Evolutionary conservation across 345 rosid species (phyloP), one percentile per base, ranked within the genome.

Genomic region (Hibiscus syriacus): DNA sequence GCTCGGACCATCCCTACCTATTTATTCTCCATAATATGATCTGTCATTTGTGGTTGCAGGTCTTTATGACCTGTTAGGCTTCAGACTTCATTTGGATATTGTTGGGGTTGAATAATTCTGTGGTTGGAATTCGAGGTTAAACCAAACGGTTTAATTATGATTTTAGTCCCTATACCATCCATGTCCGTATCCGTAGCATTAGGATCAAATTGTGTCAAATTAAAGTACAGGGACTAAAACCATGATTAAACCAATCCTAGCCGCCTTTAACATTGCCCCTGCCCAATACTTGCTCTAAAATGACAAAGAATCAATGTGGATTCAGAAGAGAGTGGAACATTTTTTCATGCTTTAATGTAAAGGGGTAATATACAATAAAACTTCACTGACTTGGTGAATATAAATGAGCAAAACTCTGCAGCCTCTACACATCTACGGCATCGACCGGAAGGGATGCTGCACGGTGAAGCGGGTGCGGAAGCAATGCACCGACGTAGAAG

Each of bases 381-480:
- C 32, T 55, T 30, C 23, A 54, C 57, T 54, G 52, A 48, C 48
- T 23, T 32, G 61, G 41, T 32, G 67, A 68, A 52, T 9, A 34
- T 29, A 25, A n/a, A 39, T 57, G 49, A 7, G 48, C 48, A 60
- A 27, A 56, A n/a, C 8, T 57, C 12, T 17, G 71, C 34, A 43
- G 30, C 56, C 30, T 36, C 77, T 73, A 92, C 23, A 90, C 79
- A 74, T 90, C 92, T 49, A 87, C 81, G 4, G 96, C 87, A 70
- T 90, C 97, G 2, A 90, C 96, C 0, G 97, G 96, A 60, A 94
- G 97, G 27, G 98, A 90, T 55, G 90, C 83, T 13, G 97, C 85
- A 64, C 96, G 73, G 48, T 82, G 82, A 58, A 93, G 89, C 29
- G 85, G 79, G 26, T 79, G 80, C 8, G 86, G 89, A 73, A 81